Evolutionary conservation across 148 eudicot species (phyloP).

Genomic region (Fagopyrum homotropicum): DNA sequence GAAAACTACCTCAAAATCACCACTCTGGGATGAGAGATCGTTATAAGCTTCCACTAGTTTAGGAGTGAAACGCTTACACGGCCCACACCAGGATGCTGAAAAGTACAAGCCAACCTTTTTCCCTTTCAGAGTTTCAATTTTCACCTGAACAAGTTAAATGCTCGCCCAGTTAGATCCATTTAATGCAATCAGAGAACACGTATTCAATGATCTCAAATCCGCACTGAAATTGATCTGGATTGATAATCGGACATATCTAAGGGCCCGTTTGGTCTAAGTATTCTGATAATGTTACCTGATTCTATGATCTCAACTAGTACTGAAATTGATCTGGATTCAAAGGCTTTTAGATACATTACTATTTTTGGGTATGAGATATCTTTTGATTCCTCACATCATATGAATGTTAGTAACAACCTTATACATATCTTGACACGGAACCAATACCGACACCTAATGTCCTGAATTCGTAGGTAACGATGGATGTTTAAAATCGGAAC

Average conservation of each 20-base stretch:
- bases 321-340: neutral
- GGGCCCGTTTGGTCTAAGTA: no score
- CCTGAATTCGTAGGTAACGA: no score
- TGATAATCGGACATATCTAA: no score
- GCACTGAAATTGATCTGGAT: neutral
- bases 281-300: no score
- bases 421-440: no score
- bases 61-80: slow-evolving; percentile 60
- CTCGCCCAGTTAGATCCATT: neutral
- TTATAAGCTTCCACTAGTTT: slow-evolving; percentile 45
- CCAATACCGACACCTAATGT: no score
- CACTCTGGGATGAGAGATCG: slow-evolving; percentile 29
- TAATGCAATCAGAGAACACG: neutral
- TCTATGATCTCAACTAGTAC: no score
- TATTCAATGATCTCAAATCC: neutral
- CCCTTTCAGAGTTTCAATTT: slow-evolving; percentile 40
- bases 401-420: neutral
- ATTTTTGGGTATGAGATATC: no score
- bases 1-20: slow-evolving; percentile 50
- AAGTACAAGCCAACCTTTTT: slow-evolving; percentile 64
- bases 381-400: neutral
- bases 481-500: no score
- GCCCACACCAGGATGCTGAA: slow-evolving; percentile 80
- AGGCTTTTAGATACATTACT: no score
- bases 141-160: slow-evolving; percentile 34